A percentile compares a stretch with the other conserved stretches of the same genome.
These are phyloP conservation scores for Bullera alba DNA, from an alignment of 768 basidiomycete genomes.

Conservation along the genomic window DNA sequence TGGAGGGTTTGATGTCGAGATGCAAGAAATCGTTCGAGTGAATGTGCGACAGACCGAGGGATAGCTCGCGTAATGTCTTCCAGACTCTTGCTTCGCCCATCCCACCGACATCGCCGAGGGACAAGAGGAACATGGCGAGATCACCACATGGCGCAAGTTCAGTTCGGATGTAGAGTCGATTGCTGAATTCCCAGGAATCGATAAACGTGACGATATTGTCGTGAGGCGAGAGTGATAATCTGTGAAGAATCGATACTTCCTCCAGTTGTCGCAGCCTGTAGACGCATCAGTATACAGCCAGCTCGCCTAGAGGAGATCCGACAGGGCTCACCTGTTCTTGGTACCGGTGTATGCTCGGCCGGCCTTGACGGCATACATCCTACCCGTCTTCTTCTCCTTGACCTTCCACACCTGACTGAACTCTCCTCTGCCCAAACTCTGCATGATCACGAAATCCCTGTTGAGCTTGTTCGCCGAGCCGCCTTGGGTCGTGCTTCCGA, in stretches of 20 bases:
- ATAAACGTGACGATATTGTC: slow-evolving; percentile 78
- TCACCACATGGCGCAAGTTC: slow-evolving; percentile 85
- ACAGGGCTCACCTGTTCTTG: slow-evolving; percentile 67
- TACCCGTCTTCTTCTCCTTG: slow-evolving; percentile 32
- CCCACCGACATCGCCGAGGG: slow-evolving; percentile 76
- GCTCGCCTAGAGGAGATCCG: neutral
- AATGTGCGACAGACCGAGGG: slow-evolving; percentile 76
- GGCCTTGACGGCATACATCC: slow-evolving; percentile 76
- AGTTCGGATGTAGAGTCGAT: slow-evolving; percentile 81
- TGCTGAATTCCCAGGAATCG: slow-evolving; percentile 93
- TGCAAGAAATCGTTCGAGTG: slow-evolving; percentile 85
- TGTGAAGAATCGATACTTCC: slow-evolving; percentile 84
- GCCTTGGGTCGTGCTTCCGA: neutral
- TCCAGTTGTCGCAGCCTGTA: slow-evolving; percentile 65
- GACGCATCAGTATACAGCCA: slow-evolving; percentile 1
- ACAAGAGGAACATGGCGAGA: slow-evolving; percentile 80
- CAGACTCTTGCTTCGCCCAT: slow-evolving; percentile 89
- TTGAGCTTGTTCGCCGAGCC: slow-evolving; percentile 52
- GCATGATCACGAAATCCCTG: slow-evolving; percentile 69
- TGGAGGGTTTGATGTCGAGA: slow-evolving; percentile 94
- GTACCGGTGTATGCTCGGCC: slow-evolving; percentile 77
- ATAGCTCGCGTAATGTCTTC: slow-evolving; percentile 85
- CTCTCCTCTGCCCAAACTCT: slow-evolving; percentile 80
- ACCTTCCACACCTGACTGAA: slow-evolving; percentile 87
- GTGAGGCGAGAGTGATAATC: slow-evolving; percentile 52